Conservation (phyloP, 2,329 filamentous ascomycete species). For the Lachnellula subtilissima region DNA sequence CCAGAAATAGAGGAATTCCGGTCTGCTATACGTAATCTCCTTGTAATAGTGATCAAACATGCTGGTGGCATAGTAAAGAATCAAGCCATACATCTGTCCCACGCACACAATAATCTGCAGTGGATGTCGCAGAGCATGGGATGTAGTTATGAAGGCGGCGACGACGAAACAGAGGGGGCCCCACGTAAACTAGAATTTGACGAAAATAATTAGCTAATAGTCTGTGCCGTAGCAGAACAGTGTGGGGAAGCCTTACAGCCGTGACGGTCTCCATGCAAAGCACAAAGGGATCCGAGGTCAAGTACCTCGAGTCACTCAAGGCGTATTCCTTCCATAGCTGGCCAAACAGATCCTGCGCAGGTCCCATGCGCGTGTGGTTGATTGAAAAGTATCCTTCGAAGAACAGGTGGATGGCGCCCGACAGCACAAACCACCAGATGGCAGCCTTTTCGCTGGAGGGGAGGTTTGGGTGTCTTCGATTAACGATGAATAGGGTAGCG, state of each 20-base stretch:
- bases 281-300: conserved; percentile 48
- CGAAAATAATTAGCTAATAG: neutral
- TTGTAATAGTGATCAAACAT: conserved; percentile 44
- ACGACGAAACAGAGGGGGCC: conserved; percentile 53
- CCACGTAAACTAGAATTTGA: conserved; percentile 43
- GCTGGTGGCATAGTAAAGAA: conserved; percentile 59
- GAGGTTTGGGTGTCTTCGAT: conserved; percentile 48
- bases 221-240: neutral
- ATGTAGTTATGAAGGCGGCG: conserved; percentile 41
- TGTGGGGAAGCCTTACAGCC: conserved; percentile 30
- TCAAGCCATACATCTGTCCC: conserved; percentile 47
- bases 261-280: conserved; percentile 53
- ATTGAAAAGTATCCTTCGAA: conserved; percentile 42
- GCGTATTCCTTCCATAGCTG: conserved; percentile 57
- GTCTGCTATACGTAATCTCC: conserved; percentile 49
- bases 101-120: conserved; percentile 40
- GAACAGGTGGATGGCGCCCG: conserved; percentile 31
- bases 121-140: conserved; percentile 44
- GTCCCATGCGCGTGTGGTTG: conserved; percentile 39
- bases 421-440: conserved; percentile 72
- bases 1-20: conserved; percentile 59
- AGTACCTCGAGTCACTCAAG: conserved; percentile 51
- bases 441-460: conserved; percentile 50
- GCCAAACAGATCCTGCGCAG: conserved; percentile 41
- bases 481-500: conserved; percentile 49